Percentiles rank a stretch among this genome's conserved stretches.
Conservation (phyloP, 345 rosid species). For the Zanthoxylum bungeanum region DNA sequence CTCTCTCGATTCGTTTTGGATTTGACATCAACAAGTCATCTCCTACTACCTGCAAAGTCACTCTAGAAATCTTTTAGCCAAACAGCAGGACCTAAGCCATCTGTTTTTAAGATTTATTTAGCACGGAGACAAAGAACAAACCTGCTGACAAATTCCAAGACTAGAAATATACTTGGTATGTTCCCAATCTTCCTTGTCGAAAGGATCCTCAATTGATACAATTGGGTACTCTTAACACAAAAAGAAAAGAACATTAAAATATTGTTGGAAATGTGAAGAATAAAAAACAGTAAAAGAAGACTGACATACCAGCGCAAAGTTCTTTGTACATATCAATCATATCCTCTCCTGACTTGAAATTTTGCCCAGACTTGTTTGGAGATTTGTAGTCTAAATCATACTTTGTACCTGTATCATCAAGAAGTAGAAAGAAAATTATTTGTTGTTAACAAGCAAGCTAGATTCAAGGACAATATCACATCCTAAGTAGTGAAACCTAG, state of each 20-base stretch:
- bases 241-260: conserved; percentile 18
- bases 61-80: not conserved
- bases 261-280: conserved; percentile 7
- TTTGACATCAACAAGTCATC: conserved; percentile 86
- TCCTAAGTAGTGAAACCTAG: not conserved
- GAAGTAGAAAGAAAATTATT: conserved; percentile 4
- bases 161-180: conserved; percentile 65
- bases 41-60: conserved; percentile 77
- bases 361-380: conserved; percentile 69
- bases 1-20: conserved; percentile 80
- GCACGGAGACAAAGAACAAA: conserved; percentile 26
- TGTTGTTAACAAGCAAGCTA: conserved; percentile 4
- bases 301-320: conserved; percentile 66
- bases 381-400: conserved; percentile 81
- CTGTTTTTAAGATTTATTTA: conserved; percentile 2
- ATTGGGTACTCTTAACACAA: conserved; percentile 66
- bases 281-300: conserved; percentile 11
- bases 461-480: not conserved
- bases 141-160: conserved; percentile 99
- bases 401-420: conserved; percentile 62
- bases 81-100: not conserved
- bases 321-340: conserved; percentile 91
- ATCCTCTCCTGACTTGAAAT: conserved; percentile 92
- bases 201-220: conserved; percentile 92
- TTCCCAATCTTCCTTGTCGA: conserved; percentile 99